Percentiles rank a stretch among this genome's conserved stretches.
Conservation (phyloP, 2,329 filamentous ascomycete genomes). For the Apiospora saccharicola region DNA sequence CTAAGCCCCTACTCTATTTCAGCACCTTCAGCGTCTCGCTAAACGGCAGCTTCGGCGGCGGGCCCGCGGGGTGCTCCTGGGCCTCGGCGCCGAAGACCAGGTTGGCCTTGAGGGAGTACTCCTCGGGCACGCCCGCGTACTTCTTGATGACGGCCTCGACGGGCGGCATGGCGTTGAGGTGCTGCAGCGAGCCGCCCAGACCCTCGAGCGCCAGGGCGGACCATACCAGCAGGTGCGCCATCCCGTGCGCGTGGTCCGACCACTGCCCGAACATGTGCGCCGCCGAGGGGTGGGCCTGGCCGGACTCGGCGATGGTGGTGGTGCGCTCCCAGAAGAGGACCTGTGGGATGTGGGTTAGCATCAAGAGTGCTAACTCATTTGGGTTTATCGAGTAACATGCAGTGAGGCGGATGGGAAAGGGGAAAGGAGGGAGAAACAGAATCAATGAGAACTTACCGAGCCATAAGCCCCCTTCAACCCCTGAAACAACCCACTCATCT, state of each 20-base stretch:
- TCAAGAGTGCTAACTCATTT: no score
- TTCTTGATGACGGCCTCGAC: slow-evolving; percentile 34
- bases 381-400: no score
- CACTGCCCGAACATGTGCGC: slow-evolving; percentile 33
- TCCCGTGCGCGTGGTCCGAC: slow-evolving; percentile 33
- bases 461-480: slow-evolving; percentile 35
- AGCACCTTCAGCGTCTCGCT: slow-evolving; percentile 37
- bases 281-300: slow-evolving; percentile 31
- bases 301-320: slow-evolving; percentile 31
- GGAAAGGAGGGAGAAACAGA: background rate
- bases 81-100: slow-evolving; percentile 36
- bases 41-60: slow-evolving; percentile 31
- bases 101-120: slow-evolving; percentile 34
- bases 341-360: no score
- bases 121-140: slow-evolving; percentile 31
- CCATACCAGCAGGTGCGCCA: slow-evolving; percentile 36
- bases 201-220: slow-evolving; percentile 37
- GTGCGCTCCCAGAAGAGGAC: slow-evolving; percentile 37
- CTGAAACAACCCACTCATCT: slow-evolving; percentile 31
- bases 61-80: slow-evolving; percentile 32
- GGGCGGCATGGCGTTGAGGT: slow-evolving; percentile 35
- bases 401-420: no score
- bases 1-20: slow-evolving; percentile 22
- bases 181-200: slow-evolving; percentile 38
- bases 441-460: slow-evolving; percentile 31